Evolutionary conservation across 495 filamentous ascomycete species (phyloP), one percentile per base, ranked within the genome.

Genomic region (Daldinia vernicosa): DNA sequence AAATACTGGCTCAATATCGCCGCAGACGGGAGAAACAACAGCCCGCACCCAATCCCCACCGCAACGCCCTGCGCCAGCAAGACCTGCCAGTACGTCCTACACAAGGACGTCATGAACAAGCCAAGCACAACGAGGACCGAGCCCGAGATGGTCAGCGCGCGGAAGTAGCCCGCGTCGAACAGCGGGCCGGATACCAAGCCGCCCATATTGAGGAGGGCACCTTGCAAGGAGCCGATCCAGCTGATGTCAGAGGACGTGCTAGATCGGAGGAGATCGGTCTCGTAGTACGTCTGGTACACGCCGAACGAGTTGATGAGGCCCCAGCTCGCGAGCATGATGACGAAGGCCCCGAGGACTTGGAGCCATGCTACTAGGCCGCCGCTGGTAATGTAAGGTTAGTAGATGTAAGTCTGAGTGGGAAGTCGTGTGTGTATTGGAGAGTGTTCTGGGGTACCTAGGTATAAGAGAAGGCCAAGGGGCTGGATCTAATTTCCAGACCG

Each of bases 41-140:
- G 72, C 28, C 86, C 85, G 11, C 85, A 86, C 6, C 91, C 91
- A 28, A 90, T 66, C 8, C 84, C 80, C 22, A 80, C 79, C 63
- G 80, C 81, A 8, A 91, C 70, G 3, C 87, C 89, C 72, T 92
- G 89, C 2, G 84, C 78, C 1, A 92, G 78, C 4, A 91, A 60
- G 66, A 91, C 81, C 33, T 91, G 90, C 69, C 84, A 92, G 77
- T 91, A 92, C 60, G 86, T 64, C 0, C 68, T 80, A 2, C 85
- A 84, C 0, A 90, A 68, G 17, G 82, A 86, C 2, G 90, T 86
- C 88, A 91, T 90, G 89, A 92, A 90, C 11, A 92, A 76, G n/a
- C 89, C 90, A 56, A 92, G 88, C 54, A 91, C 82, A 45, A 74
- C 64, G 51, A 74, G 61, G 47, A 69, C 39, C 0, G 70, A 65